phyloP scores from a whole-genome alignment of 2,329 filamentous ascomycete species.

The Colletotrichum liriopes region DNA sequence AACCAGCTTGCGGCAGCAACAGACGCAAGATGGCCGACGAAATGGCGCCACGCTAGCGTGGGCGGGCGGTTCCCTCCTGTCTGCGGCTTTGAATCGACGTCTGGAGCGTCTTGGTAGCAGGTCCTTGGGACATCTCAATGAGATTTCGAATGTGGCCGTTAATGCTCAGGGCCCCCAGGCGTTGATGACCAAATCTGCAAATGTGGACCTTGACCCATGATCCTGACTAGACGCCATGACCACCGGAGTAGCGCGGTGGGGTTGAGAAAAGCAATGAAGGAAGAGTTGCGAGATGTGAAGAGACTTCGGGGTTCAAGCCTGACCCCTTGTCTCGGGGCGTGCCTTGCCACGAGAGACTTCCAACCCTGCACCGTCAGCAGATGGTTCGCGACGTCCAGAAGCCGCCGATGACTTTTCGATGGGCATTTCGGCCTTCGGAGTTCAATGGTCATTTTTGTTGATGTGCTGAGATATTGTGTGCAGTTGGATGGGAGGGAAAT shows the following conservation, averaged over 20 bases:
- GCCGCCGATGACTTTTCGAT: background rate
- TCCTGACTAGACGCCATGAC: slow-evolving; percentile 17
- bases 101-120: slow-evolving; percentile 2
- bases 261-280: slow-evolving; percentile 29
- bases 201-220: slow-evolving; percentile 24
- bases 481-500: slow-evolving; percentile 2
- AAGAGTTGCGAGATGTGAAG: slow-evolving; percentile 19
- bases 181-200: slow-evolving; percentile 21
- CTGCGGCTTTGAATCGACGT: background rate
- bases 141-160: background rate
- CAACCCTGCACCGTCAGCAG: slow-evolving; percentile 16
- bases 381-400: slow-evolving; percentile 12
- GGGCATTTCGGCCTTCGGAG: background rate
- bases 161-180: background rate
- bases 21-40: slow-evolving; percentile 7
- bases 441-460: background rate
- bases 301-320: slow-evolving; percentile 23
- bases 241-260: slow-evolving; percentile 15
- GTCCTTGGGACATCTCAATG: background rate
- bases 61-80: slow-evolving; percentile 1
- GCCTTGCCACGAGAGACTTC: slow-evolving; percentile 32
- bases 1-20: slow-evolving; percentile 29
- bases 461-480: background rate
- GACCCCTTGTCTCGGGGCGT: slow-evolving; percentile 29
- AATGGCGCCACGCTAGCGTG: slow-evolving; percentile 7